These are phyloP conservation scores for Ustanciosporium gigantosporum DNA, from an alignment of 1,284 basidiomycete species.

Conservation along the genomic window DNA sequence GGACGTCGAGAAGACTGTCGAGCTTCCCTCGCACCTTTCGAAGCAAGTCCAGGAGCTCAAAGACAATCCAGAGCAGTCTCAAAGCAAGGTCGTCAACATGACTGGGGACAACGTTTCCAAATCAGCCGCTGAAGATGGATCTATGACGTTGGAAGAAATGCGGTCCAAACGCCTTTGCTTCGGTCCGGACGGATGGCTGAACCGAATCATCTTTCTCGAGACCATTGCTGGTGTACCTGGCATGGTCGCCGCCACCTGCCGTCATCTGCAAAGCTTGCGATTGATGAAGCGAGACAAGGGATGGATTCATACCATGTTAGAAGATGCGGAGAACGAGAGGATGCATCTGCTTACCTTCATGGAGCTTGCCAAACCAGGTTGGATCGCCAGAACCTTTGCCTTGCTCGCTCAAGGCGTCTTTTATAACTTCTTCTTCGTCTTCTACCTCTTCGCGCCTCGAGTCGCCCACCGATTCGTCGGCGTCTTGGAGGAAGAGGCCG, in stretches of 20 bases:
- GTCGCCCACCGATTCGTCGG: constrained; percentile 92
- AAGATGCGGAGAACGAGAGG: constrained; percentile 54
- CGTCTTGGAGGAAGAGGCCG: constrained; percentile 93
- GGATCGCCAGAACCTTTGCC: constrained; percentile 19
- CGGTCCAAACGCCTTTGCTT: constrained; percentile 40
- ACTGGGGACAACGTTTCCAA: constrained; percentile 8
- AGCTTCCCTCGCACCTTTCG: constrained; percentile 16
- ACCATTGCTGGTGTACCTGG: constrained; percentile 82
- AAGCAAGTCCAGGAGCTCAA: constrained; percentile 21
- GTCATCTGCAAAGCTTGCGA: constrained; percentile 66
- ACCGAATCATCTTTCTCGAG: constrained; percentile 53
- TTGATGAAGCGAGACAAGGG: constrained; percentile 48
- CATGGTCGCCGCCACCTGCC: constrained; percentile 85
- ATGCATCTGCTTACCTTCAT: constrained; percentile 49
- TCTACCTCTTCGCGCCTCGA: constrained; percentile 77
- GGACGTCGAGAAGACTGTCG: constrained; percentile 26
- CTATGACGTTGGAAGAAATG: constrained; percentile 48
- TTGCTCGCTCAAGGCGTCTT: constrained; percentile 69
- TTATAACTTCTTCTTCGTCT: constrained; percentile 65
- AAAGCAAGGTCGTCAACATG: constrained; percentile 9
- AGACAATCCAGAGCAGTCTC: neutral
- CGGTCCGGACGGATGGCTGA: constrained; percentile 49
- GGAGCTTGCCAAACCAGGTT: constrained; percentile 29
- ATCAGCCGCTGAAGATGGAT: constrained; percentile 3
- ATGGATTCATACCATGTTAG: constrained; percentile 51